Evolutionary conservation across 768 basidiomycete genomes (phyloP), one percentile per base, ranked within the genome.

Genomic region (Calocybe indica): DNA sequence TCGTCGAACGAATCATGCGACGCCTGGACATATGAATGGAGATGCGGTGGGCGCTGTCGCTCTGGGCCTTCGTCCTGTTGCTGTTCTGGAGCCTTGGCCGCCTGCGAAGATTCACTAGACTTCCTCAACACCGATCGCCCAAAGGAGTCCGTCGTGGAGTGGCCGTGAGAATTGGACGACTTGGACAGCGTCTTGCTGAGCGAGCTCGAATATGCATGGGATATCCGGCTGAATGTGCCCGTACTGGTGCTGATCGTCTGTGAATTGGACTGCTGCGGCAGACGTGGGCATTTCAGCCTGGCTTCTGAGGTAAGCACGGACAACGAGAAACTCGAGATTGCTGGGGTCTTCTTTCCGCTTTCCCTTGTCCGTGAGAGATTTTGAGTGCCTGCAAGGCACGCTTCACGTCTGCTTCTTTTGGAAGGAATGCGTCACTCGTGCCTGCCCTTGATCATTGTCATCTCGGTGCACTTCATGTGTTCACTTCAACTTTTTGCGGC

Each of bases 231-330:
- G n/a, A 43, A 49, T 7, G 51, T 44, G 12, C 50, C 54, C 40
- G 39, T 47, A 31, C 52, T 52, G 12, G 47, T 54, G 28, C 51
- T 43, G 30, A 56, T 53, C 32, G 49, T 57, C 12, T 61, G 53
- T 14, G 52, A 50, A 51, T 58, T 58, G 7, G 58, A 47, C 15
- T 11, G 48, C 38, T 48, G 30, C 48, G 54, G 41, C 38, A 57
- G 68, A 56, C 15, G 65, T 64, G 0, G 83, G 80, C 29, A 79
- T 69, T 14, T 74, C 55, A 38, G 72, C 64, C 64, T 89, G 87
- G 53, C 73, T 77, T 4, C 87, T 86, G 1, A 88, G 68, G 33
- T 83, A 69, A 0, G 85, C 80, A 13, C 80, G 75, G 3, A 83
- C 79, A 7, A 85, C 76, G 40, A 89, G 72, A 53, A 77, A 79